Evolutionary conservation across 805 yeast species (phyloP).

Genomic region (Ogataea populi-albae): DNA sequence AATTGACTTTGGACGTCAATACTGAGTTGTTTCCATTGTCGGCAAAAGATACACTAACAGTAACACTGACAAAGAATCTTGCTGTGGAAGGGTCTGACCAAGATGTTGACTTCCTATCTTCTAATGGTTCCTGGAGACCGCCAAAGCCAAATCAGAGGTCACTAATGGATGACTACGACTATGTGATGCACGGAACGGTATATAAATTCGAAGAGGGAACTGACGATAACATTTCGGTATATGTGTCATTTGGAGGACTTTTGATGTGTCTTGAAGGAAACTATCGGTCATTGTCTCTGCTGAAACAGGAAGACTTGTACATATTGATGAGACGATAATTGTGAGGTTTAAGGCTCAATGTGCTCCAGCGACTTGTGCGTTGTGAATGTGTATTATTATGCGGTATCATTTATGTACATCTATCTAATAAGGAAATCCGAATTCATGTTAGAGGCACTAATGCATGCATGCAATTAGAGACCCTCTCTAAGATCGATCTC

Average conservation of each 20-base stretch:
- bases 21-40: conserved; percentile 87
- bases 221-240: conserved; percentile 73
- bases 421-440: conserved; percentile 1
- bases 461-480: conserved; percentile 5
- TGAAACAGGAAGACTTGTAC: conserved; percentile 93
- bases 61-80: conserved; percentile 80
- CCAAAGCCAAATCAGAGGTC: conserved; percentile 82
- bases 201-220: conserved; percentile 90
- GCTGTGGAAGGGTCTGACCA: conserved; percentile 45
- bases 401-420: not conserved
- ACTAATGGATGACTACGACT: conserved; percentile 94
- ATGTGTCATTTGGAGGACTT: conserved; percentile 93
- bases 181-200: conserved; percentile 97
- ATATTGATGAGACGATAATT: conserved; percentile 68
- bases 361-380: too few relatives aligned
- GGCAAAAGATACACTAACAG: conserved; percentile 72
- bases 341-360: too few relatives aligned
- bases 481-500: conserved; percentile 70
- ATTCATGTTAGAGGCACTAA: conserved; percentile 8
- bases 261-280: conserved; percentile 93
- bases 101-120: conserved; percentile 46
- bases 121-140: conserved; percentile 72
- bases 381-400: conserved; percentile 6
- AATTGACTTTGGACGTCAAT: conserved; percentile 84
- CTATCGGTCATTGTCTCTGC: conserved; percentile 79